These are phyloP conservation scores for Berberis thunbergii DNA, from an alignment of 164 flowering plant genomes.

Conservation along the genomic window DNA sequence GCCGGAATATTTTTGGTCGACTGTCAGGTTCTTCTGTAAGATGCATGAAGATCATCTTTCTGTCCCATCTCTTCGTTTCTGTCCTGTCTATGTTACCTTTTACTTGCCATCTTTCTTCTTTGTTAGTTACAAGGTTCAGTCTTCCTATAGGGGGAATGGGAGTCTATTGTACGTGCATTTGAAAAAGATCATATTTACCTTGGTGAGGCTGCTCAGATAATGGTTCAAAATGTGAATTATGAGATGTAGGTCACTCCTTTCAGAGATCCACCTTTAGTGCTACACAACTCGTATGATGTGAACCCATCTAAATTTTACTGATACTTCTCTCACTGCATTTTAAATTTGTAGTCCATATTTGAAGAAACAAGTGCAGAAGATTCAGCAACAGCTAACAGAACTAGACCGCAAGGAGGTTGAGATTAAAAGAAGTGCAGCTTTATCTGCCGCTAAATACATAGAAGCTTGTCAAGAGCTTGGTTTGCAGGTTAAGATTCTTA, in stretches of 20 bases:
- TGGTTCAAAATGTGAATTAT: slow-evolving; percentile 88
- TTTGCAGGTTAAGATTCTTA: slow-evolving; percentile 53
- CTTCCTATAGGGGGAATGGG: slow-evolving; percentile 78
- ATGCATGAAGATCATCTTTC: slow-evolving; percentile 7
- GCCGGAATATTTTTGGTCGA: slow-evolving; percentile 90
- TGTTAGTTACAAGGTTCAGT: slow-evolving; percentile 3
- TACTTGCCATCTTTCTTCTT: background rate
- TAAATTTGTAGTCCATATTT: slow-evolving; percentile 67
- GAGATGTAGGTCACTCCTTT: slow-evolving; percentile 66
- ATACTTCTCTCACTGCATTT: background rate
- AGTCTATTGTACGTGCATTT: slow-evolving; percentile 69
- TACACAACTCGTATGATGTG: background rate
- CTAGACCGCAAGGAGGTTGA: slow-evolving; percentile 91
- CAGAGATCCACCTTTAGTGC: background rate
- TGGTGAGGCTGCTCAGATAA: slow-evolving; percentile 95
- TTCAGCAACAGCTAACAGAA: slow-evolving; percentile 85
- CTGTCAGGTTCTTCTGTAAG: slow-evolving; percentile 96
- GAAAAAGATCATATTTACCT: slow-evolving; percentile 88
- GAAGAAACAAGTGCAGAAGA: slow-evolving; percentile 92
- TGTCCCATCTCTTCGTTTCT: background rate
- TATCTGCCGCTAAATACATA: slow-evolving; percentile 78
- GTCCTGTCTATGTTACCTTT: background rate
- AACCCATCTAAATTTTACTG: background rate
- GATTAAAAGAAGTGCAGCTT: slow-evolving; percentile 72
- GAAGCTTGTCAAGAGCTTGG: slow-evolving; percentile 98